These are phyloP conservation scores for Botrytis porri DNA, from an alignment of 2,329 filamentous ascomycete species.

Conservation along the genomic window DNA sequence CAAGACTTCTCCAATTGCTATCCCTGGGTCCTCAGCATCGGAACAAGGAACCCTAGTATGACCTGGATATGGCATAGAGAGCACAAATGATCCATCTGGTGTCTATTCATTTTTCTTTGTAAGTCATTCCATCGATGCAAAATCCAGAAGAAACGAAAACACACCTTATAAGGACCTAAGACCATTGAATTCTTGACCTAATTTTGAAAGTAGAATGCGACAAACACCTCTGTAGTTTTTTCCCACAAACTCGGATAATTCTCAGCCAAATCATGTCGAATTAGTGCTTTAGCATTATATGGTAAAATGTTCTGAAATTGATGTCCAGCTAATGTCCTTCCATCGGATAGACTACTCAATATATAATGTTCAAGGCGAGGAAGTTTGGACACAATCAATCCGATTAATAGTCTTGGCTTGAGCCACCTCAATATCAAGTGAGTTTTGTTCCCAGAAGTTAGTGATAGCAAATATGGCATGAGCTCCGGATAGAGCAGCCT, in stretches of 20 bases:
- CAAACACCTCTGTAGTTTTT: slow-evolving; percentile 2
- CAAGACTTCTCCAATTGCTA: slow-evolving; percentile 11
- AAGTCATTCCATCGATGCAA: not conserved
- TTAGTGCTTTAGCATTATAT: slow-evolving; percentile 4
- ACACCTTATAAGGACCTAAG: not conserved
- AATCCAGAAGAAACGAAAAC: not conserved
- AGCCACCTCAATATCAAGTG: not conserved
- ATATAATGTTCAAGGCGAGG: slow-evolving; percentile 8
- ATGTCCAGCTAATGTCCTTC: not conserved
- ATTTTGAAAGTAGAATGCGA: slow-evolving; percentile 12
- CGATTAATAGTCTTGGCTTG: not conserved
- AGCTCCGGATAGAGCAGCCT: slow-evolving; percentile 1
- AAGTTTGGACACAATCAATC: not conserved
- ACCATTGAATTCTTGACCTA: slow-evolving; percentile 10
- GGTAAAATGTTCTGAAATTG: not conserved
- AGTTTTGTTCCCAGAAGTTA: slow-evolving; percentile 9
- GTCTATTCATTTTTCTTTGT: not conserved
- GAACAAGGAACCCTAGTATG: not conserved
- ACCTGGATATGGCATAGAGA: slow-evolving; percentile 1
- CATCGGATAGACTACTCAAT: not conserved
- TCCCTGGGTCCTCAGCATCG: not conserved
- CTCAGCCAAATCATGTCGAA: slow-evolving; percentile 11
- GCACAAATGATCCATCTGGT: not conserved
- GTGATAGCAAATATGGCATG: slow-evolving; percentile 11
- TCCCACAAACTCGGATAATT: slow-evolving; percentile 7